phyloP scores from a whole-genome alignment of 2,329 filamentous ascomycete genomes.

The Aspergillus neoniger region DNA sequence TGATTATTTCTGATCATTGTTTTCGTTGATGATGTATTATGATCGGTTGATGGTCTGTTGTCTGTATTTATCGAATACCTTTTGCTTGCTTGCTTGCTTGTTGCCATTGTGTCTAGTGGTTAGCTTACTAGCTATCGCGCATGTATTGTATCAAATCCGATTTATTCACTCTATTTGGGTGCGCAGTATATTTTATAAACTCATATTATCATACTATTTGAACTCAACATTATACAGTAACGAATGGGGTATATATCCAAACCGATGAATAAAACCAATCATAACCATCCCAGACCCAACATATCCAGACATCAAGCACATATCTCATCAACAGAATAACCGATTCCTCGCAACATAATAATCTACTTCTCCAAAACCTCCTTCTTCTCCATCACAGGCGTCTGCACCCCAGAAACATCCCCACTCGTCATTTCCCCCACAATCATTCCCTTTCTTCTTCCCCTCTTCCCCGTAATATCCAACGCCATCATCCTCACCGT shows the following conservation, averaged over 20 bases:
- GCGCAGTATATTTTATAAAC: not conserved
- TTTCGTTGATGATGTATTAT: not conserved
- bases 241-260: constrained; percentile 11
- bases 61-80: not conserved
- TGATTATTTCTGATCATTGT: not conserved
- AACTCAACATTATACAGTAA: not conserved
- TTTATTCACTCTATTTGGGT: not conserved
- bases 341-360: fast-evolving
- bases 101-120: not conserved
- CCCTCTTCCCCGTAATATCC: constrained; percentile 56
- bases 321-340: not conserved
- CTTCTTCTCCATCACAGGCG: constrained; percentile 17
- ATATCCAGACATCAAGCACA: constrained; percentile 4
- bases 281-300: not conserved
- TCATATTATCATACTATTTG: not conserved
- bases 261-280: constrained; percentile 2
- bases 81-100: not conserved
- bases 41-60: not conserved
- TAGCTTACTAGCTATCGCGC: not conserved
- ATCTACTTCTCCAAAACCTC: not conserved
- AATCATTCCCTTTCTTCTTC: constrained; percentile 34
- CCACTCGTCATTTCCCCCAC: not conserved
- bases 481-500: constrained; percentile 63
- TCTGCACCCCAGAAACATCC: constrained; percentile 7
- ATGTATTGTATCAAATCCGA: not conserved